Evolutionary conservation across 164 flowering plant species (phyloP).

Genomic region (Stephania cephalantha): DNA sequence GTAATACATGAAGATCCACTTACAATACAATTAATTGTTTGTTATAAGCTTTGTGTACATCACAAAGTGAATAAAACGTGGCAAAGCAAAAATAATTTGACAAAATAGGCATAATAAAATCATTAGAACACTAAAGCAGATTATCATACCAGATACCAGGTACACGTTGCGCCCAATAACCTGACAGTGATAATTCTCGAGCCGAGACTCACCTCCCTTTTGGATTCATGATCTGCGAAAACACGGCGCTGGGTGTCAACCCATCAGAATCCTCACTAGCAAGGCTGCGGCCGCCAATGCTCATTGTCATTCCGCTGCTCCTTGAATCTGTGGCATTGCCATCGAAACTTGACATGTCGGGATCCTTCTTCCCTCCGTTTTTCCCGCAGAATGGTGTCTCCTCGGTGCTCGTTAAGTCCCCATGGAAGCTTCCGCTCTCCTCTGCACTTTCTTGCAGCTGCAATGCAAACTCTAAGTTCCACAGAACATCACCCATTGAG

Average conservation of each 20-base stretch:
- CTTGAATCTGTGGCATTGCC: conserved; percentile 34
- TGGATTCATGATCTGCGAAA: conserved; percentile 92
- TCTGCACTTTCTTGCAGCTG: conserved; percentile 38
- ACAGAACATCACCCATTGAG: conserved; percentile 40
- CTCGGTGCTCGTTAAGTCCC: conserved; percentile 8
- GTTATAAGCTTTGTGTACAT: not conserved
- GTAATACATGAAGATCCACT: not conserved
- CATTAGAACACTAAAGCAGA: not conserved
- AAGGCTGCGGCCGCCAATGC: conserved; percentile 76
- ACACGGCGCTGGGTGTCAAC: conserved; percentile 83
- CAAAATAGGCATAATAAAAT: not conserved
- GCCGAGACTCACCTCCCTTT: conserved; percentile 53
- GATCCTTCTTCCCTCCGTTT: conserved; percentile 15
- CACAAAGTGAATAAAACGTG: not conserved
- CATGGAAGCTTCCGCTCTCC: conserved; percentile 17
- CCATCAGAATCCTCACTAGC: conserved; percentile 87
- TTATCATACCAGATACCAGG: conserved; percentile 24
- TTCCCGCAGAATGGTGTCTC: conserved; percentile 18
- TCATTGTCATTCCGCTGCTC: conserved; percentile 74
- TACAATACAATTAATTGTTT: not conserved
- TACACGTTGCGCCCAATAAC: conserved; percentile 37
- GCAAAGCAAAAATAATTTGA: not conserved
- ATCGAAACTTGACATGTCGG: conserved; percentile 8
- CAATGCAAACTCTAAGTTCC: conserved; percentile 44
- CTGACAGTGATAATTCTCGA: not conserved